phyloP scores from a whole-genome alignment of 129 eudicot genomes.

The Flaveria sonorensis region DNA sequence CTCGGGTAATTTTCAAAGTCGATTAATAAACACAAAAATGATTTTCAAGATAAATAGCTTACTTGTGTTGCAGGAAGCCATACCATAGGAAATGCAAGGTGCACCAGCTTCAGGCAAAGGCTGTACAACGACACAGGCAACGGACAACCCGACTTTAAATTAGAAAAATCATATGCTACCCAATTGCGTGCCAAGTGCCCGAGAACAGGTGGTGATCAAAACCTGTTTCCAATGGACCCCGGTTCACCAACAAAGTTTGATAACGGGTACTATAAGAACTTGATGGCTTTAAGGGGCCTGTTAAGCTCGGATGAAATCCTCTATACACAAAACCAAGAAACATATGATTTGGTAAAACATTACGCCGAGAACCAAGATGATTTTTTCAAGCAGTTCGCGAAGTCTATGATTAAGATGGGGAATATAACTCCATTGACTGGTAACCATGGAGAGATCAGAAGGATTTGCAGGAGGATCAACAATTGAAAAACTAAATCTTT shows the following conservation, averaged over 20 bases:
- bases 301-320: constrained; percentile 77
- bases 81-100: constrained; percentile 82
- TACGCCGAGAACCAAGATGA: constrained; percentile 55
- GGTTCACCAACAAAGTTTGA: constrained; percentile 68
- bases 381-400: constrained; percentile 80
- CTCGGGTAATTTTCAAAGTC: constrained; percentile 50
- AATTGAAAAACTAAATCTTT: constrained; percentile 22
- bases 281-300: constrained; percentile 72
- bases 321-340: constrained; percentile 59
- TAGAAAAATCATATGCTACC: constrained; percentile 58
- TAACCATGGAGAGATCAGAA: constrained; percentile 69
- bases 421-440: constrained; percentile 86
- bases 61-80: constrained; percentile 67
- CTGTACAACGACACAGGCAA: constrained; percentile 82
- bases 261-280: constrained; percentile 79
- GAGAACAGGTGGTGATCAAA: constrained; percentile 82
- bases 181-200: constrained; percentile 67
- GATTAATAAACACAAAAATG: neutral
- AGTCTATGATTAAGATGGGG: constrained; percentile 92
- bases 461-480: constrained; percentile 77
- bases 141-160: constrained; percentile 56
- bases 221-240: constrained; percentile 66
- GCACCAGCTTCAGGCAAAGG: constrained; percentile 89
- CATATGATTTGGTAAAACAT: constrained; percentile 64
- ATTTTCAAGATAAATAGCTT: neutral